phyloP scores from a whole-genome alignment of 2,329 filamentous ascomycete genomes.

The Tolypocladium cylindrosporum region DNA sequence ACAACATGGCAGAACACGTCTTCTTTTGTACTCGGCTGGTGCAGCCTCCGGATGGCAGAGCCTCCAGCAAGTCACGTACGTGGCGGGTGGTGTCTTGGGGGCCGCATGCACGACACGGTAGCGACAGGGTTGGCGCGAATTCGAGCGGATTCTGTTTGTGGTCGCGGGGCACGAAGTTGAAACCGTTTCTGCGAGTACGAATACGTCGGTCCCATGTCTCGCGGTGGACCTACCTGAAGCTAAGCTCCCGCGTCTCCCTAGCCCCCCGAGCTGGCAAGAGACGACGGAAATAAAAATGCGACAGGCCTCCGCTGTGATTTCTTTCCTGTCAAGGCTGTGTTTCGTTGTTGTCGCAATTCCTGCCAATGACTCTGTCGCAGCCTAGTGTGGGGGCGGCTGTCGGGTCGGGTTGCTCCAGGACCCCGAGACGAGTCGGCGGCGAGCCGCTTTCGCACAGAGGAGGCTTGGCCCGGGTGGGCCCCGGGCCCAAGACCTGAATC shows the following conservation, averaged over 20 bases:
- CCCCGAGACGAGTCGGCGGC: constrained; percentile 13
- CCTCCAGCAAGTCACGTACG: no score
- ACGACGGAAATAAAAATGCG: neutral
- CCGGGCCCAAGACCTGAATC: neutral
- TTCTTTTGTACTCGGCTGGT: no score
- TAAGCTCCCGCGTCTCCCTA: neutral
- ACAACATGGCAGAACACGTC: no score
- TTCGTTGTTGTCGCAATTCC: no score
- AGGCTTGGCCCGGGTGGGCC: neutral
- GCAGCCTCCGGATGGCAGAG: no score
- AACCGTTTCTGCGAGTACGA: neutral
- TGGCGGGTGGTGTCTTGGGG: neutral
- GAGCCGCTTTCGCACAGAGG: neutral
- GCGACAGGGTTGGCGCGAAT: neutral
- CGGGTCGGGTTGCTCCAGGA: constrained; percentile 20
- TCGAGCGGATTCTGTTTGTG: neutral
- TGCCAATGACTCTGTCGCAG: neutral
- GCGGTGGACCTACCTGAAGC: neutral
- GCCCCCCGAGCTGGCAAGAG: neutral
- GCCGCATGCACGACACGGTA: no score
- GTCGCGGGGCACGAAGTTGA: neutral
- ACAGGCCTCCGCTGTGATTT: neutral
- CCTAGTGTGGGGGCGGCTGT: neutral
- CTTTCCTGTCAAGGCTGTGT: neutral
- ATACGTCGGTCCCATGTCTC: neutral